Evolutionary conservation across 2,329 filamentous ascomycete species (phyloP).

Genomic region (Fusarium dlaminii): DNA sequence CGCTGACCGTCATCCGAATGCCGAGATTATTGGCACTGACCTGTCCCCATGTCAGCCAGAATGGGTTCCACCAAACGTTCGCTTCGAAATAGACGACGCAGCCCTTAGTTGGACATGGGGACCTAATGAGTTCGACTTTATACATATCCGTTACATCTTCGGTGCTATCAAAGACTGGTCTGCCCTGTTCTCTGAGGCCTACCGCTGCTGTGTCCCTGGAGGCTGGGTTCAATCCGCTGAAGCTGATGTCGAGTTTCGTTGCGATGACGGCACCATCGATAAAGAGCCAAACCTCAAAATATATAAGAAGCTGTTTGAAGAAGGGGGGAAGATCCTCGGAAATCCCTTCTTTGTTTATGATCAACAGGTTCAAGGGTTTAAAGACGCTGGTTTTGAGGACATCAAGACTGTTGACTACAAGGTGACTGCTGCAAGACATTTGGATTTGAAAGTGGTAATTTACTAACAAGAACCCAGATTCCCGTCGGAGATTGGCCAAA

Average conservation of each 20-base stretch:
- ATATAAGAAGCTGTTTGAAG: constrained; percentile 11
- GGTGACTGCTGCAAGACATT: background rate
- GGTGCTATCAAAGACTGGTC: constrained; percentile 32
- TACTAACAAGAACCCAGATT: background rate
- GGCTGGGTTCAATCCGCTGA: constrained; percentile 36
- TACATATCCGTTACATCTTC: constrained; percentile 35
- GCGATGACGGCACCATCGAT: constrained; percentile 29
- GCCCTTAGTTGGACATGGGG: constrained; percentile 28
- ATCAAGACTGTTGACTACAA: constrained; percentile 34
- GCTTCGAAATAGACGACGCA: constrained; percentile 35
- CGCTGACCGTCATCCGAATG: constrained; percentile 25
- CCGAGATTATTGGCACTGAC: constrained; percentile 30
- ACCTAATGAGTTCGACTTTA: constrained; percentile 18
- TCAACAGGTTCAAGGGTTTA: constrained; percentile 17
- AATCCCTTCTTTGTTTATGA: constrained; percentile 26
- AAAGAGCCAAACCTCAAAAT: background rate
- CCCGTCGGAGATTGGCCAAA: constrained; percentile 32
- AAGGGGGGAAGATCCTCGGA: constrained; percentile 17
- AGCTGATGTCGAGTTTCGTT: constrained; percentile 13
- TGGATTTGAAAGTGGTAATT: fast-evolving
- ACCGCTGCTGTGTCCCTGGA: constrained; percentile 32
- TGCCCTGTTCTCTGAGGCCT: constrained; percentile 23
- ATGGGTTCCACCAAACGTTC: constrained; percentile 37
- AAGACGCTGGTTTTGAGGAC: constrained; percentile 28
- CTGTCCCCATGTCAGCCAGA: constrained; percentile 31